A percentile compares a stretch with the other conserved stretches of the same genome.
phyloP scores from a whole-genome alignment of 345 rosid genomes.

The Arabidopsis suecica region DNA sequence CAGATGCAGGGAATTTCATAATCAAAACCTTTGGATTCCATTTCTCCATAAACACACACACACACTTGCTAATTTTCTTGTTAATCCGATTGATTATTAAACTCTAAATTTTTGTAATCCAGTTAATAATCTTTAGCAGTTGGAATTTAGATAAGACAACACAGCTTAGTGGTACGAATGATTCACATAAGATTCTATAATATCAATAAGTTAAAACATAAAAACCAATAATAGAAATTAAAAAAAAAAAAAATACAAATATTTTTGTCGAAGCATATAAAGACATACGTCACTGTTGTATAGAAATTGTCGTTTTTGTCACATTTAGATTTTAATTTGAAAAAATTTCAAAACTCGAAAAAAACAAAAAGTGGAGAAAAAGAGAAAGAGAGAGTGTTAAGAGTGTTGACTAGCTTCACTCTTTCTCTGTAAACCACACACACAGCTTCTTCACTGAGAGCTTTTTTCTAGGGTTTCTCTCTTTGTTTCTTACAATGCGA shows the following conservation, averaged over 20 bases:
- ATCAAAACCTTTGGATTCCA: neutral
- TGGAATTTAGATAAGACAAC: slow-evolving; percentile 22
- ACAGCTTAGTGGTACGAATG: neutral
- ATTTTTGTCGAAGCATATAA: slow-evolving; percentile 27
- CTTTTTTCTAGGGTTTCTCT: slow-evolving; percentile 38
- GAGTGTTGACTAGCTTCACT: slow-evolving; percentile 42
- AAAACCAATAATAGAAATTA: slow-evolving; percentile 8
- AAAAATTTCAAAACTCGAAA: slow-evolving; percentile 8
- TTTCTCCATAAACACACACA: neutral
- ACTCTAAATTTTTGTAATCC: neutral
- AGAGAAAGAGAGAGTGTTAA: slow-evolving; percentile 6
- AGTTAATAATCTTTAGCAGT: neutral
- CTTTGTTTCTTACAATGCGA: slow-evolving; percentile 23
- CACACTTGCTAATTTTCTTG: slow-evolving; percentile 15
- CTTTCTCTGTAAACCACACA: slow-evolving; percentile 21
- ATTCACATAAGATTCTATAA: slow-evolving; percentile 31
- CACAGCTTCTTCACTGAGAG: slow-evolving; percentile 21
- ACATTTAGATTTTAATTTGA: slow-evolving; percentile 10
- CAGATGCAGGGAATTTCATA: slow-evolving; percentile 37
- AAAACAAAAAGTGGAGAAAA: neutral
- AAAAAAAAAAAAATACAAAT: neutral
- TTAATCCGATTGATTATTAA: neutral
- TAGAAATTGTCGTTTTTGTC: slow-evolving; percentile 45
- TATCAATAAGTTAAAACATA: neutral
- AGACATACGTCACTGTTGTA: slow-evolving; percentile 34